Evolutionary conservation across 2,329 filamentous ascomycete species (phyloP), one percentile per base, ranked within the genome.

Genomic region (Colletotrichum sp.): DNA sequence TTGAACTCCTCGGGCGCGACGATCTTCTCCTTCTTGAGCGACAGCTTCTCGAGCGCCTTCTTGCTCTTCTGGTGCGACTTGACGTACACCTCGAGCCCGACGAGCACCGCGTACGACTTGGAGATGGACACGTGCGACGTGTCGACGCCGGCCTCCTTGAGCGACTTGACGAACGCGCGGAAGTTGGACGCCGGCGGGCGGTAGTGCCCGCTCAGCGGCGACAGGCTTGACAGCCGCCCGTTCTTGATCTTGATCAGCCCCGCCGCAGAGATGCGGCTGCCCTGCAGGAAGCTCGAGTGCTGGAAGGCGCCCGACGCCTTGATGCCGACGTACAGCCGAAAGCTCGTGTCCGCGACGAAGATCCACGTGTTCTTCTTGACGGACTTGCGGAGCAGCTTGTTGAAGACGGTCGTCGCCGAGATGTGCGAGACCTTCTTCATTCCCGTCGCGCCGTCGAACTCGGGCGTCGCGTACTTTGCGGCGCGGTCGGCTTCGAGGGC

Each of bases 351-450:
- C 28, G 94, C 94, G 9, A 96, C 96, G 80, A 98, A 98, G 78
- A 98, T 98, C 96, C 96, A 98, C 6, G 94, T 97, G 81, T 96
- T 96, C 77, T 95, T 95, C 83, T 93, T 94, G 52, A 96, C 94
- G 0, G 94, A 93, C 78, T 95, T 94, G 76, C 94, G 91, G 19
- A 97, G 88, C 8, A 98, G 88, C 78, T 94, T 94, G 83, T 97
- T 95, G 82, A 96, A 91, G 5, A 98, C 89, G 1, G 93, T 93
- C 1, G 93, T 91, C 2, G 94, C 91, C 7, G 91, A 94, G 4
- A 96, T 87, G 80, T 95, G 92, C 64, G 90, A 91, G 16, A 89
- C 82, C 78, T 87, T 88, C 76, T 86, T 85, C 32, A 87, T 52
- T 27, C 93, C 92, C 75, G 90, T 92, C 0, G 90, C 90, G 6